Percentiles rank a stretch among this genome's conserved stretches.
phyloP scores from a whole-genome alignment of 805 yeast genomes.

The Cyberlindnera maritima region DNA sequence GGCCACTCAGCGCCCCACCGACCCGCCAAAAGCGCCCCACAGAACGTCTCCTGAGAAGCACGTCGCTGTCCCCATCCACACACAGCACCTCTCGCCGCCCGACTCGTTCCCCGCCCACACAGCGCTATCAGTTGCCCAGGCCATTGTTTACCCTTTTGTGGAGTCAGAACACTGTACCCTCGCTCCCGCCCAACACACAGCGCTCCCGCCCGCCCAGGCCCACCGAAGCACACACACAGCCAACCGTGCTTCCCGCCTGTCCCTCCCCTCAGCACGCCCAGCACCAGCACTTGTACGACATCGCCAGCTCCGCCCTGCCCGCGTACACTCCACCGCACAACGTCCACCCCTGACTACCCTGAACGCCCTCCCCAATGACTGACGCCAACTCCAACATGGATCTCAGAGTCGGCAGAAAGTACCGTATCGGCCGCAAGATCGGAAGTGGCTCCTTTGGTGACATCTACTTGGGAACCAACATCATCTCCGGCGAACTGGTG shows the following conservation, averaged over 20 bases:
- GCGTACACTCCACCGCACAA: not conserved
- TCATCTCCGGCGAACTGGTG: slow-evolving; percentile 95
- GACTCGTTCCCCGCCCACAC: not conserved
- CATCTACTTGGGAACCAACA: slow-evolving; percentile 87
- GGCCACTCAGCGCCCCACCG: too few species aligned
- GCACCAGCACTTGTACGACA: too few species aligned
- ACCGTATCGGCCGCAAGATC: slow-evolving; percentile 89
- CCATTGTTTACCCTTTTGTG: slow-evolving; percentile 11
- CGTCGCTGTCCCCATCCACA: not conserved
- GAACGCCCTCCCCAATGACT: slow-evolving; percentile 2
- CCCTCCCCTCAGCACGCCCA: too few species aligned
- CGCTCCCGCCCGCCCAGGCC: not conserved
- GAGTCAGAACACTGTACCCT: slow-evolving; percentile 1
- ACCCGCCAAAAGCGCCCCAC: not conserved
- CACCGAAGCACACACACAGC: not conserved
- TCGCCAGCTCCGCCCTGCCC: too few species aligned
- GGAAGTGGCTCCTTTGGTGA: slow-evolving; percentile 98
- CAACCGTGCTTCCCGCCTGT: too few species aligned
- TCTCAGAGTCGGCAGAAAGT: slow-evolving; percentile 89
- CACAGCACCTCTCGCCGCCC: not conserved
- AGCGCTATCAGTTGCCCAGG: not conserved
- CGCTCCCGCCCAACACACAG: not conserved
- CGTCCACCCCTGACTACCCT: not conserved
- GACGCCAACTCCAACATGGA: slow-evolving; percentile 43
- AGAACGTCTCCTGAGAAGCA: not conserved